These are phyloP conservation scores for Brettanomyces anomalus DNA, from an alignment of 805 yeast species.

Conservation along the genomic window DNA sequence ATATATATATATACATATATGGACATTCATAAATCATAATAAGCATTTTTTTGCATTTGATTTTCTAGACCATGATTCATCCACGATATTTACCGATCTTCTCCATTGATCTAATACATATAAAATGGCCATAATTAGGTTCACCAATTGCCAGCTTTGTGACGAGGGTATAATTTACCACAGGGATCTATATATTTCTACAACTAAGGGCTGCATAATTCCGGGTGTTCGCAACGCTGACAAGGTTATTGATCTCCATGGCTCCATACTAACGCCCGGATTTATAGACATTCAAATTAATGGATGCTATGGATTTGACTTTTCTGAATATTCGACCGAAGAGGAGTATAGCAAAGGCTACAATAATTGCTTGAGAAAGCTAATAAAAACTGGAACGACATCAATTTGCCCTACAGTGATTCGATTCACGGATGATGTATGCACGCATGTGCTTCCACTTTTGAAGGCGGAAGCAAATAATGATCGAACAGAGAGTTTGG, in stretches of 20 bases:
- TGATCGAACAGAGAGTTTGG: conserved; percentile 35
- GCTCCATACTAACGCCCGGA: conserved; percentile 43
- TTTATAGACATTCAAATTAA: conserved; percentile 49
- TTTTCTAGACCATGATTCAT: no score
- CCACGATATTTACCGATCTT: no score
- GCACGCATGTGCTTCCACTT: conserved; percentile 36
- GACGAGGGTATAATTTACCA: conserved; percentile 1
- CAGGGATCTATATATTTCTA: conserved; percentile 1
- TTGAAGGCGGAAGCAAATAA: conserved; percentile 27
- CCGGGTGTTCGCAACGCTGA: not conserved
- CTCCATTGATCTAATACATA: no score
- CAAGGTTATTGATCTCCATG: conserved; percentile 35
- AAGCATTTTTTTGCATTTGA: no score
- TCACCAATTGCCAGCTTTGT: conserved; percentile 3
- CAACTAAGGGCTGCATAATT: not conserved
- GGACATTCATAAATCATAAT: no score
- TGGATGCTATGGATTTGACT: conserved; percentile 50
- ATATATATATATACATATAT: no score
- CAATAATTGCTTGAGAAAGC: conserved; percentile 35
- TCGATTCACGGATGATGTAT: conserved; percentile 40
- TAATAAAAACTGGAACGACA: conserved; percentile 45
- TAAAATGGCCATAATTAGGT: conserved; percentile 2
- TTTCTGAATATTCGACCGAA: conserved; percentile 30
- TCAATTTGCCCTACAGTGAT: conserved; percentile 49
- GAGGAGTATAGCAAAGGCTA: conserved; percentile 29